Base-by-base conservation (phyloP, 2,329 filamentous ascomycete species). In the Mariannaea sp. region DNA sequence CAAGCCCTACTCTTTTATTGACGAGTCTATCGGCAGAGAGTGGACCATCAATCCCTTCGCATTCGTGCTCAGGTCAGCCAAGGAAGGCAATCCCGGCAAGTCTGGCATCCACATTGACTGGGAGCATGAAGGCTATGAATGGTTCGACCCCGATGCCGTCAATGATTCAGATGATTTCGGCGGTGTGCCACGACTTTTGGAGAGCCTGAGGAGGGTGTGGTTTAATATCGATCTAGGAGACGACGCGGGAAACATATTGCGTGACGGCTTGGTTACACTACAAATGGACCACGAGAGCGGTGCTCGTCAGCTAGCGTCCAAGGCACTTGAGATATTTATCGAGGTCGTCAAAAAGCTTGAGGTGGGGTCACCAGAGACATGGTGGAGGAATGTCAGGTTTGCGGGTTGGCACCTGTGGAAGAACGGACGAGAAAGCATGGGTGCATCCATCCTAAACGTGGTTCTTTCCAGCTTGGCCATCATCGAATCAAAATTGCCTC, bases 351-450 rank as follows among this genome's bases (percentile, higher is more conserved):
- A 58, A 5, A 63, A 66, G 41, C 69, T 76, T 30, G 66, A 70
- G 6, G 42, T 24, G 22, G 64, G 38, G 1, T 42, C 59, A 8
- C 2, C 49, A 63, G 68, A 76, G 1, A 68, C 66, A 6, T 85
- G 83, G 77, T 88, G 84, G 83, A 68, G 67, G 20, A 76, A 75
- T 22, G 66, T 80, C n/a, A 75, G 81, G 12, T 77, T 81, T 71
- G 76, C 75, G 2, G 81, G 78, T 2, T 88, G 86, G 80, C 81
- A 87, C 66, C 70, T 89, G 1, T 83, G 81, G 69, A 85, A 85
- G 62, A 84, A 85, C 48, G 83, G 84, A 0, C 77, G 84, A n/a
- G 83, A 85, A 57, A 85, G 80, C 65, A 88, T 88, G 84, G 80
- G 80, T 1, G 80, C 84, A 0, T 79, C 84, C 1, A 83, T 87